These are phyloP conservation scores for Lonicera japonica DNA, from an alignment of 129 eudicot species.

Conservation along the genomic window DNA sequence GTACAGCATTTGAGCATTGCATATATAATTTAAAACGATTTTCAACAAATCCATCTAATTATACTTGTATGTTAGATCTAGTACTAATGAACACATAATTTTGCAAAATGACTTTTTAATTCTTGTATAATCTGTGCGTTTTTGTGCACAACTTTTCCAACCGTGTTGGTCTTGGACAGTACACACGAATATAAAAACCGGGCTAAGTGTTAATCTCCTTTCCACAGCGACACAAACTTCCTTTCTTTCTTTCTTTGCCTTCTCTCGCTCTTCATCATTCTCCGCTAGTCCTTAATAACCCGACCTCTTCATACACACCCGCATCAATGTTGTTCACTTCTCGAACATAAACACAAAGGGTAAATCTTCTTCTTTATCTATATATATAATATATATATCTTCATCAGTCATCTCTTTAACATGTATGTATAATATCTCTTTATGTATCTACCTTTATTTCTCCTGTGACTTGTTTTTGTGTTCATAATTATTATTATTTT, in stretches of 20 bases:
- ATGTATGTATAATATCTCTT: neutral
- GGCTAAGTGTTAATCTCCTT: neutral
- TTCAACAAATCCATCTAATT: no score
- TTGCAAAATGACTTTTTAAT: no score
- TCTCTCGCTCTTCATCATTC: neutral
- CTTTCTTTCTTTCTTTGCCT: neutral
- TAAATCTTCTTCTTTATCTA: slow-evolving; percentile 1
- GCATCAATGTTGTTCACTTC: neutral
- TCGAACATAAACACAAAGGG: neutral
- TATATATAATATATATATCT: no score
- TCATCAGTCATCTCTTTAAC: neutral
- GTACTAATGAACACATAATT: no score
- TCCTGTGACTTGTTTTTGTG: slow-evolving; percentile 1
- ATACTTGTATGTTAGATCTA: no score
- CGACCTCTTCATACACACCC: neutral
- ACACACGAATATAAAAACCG: no score
- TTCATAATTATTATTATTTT: neutral
- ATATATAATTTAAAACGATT: no score
- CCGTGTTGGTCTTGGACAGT: no score
- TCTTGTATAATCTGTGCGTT: no score
- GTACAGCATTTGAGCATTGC: no score
- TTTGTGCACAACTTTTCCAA: no score
- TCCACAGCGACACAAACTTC: slow-evolving; percentile 1
- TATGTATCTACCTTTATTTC: neutral
- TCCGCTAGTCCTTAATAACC: no score